These are phyloP conservation scores for Plicaturopsis crispa DNA, from an alignment of 768 basidiomycete species.

Conservation along the genomic window DNA sequence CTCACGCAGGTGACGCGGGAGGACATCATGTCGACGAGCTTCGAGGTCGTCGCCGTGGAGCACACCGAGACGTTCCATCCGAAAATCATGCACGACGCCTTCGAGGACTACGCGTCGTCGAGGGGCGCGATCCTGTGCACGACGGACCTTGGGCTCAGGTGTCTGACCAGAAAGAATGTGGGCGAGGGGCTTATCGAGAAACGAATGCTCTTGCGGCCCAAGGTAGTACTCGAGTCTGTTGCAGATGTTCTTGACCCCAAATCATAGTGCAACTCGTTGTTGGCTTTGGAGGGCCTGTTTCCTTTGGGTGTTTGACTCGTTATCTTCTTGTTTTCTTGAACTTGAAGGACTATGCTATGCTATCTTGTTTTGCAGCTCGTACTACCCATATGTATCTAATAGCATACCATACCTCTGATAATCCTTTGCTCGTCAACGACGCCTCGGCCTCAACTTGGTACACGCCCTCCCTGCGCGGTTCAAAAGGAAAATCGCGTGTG, in stretches of 20 bases:
- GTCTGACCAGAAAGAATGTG: constrained; percentile 40
- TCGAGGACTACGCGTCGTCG: constrained; percentile 49
- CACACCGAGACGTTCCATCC: constrained; percentile 42
- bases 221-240: constrained; percentile 71
- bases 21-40: constrained; percentile 72
- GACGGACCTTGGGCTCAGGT: constrained; percentile 65
- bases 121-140: constrained; percentile 53
- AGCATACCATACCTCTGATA: no score
- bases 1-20: constrained; percentile 61
- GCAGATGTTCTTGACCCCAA: constrained; percentile 36
- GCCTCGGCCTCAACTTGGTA: no score
- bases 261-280: no score
- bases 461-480: no score
- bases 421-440: no score
- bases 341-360: no score
- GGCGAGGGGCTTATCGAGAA: constrained; percentile 41
- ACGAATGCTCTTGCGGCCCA: constrained; percentile 59
- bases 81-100: constrained; percentile 51
- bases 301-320: no score
- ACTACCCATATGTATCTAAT: no score
- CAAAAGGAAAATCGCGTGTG: no score
- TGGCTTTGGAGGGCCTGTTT: no score
- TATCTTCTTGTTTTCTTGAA: no score
- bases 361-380: no score
- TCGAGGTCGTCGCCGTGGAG: constrained; percentile 61